Conservation (phyloP, 352 stramenopile genomes). For the Halophytophthora batemanensis region DNA sequence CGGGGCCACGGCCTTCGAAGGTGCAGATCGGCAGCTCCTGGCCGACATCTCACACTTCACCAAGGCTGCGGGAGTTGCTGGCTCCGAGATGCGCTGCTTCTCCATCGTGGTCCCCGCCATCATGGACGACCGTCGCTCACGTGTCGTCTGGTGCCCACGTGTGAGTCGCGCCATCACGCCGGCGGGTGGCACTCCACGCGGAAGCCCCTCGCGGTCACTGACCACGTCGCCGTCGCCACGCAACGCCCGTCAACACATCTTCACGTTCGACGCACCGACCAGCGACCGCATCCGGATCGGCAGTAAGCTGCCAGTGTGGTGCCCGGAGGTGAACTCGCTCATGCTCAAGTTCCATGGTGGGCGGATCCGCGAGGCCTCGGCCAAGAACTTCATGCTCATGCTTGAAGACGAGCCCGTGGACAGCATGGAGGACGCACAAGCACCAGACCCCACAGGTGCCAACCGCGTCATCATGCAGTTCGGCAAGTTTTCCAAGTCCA, state of each 20-base stretch:
- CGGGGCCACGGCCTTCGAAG: slow-evolving; percentile 14
- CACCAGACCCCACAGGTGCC: slow-evolving; percentile 33
- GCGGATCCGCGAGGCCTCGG: slow-evolving; percentile 80
- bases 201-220: slow-evolving; percentile 40
- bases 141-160: slow-evolving; percentile 81
- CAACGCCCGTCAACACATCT: slow-evolving; percentile 61
- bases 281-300: slow-evolving; percentile 76
- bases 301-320: slow-evolving; percentile 87
- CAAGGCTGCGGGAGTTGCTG: slow-evolving; percentile 68
- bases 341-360: slow-evolving; percentile 89
- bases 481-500: slow-evolving; percentile 85
- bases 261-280: slow-evolving; percentile 70
- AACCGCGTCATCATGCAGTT: slow-evolving; percentile 85
- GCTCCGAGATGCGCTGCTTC: slow-evolving; percentile 84
- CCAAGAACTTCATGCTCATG: slow-evolving; percentile 91
- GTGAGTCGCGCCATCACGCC: slow-evolving; percentile 63
- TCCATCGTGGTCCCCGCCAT: slow-evolving; percentile 75
- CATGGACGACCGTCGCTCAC: slow-evolving; percentile 75
- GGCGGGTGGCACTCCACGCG: slow-evolving; percentile 59
- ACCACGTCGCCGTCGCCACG: slow-evolving; percentile 75
- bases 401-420: slow-evolving; percentile 61
- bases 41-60: slow-evolving; percentile 85
- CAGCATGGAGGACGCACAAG: slow-evolving; percentile 1
- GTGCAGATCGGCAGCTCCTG: slow-evolving; percentile 76
- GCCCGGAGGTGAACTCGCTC: slow-evolving; percentile 80